A percentile compares a stretch with the other conserved stretches of the same genome.
phyloP scores from a whole-genome alignment of 768 basidiomycete species.

The Leucosporidium creatinivorum region DNA sequence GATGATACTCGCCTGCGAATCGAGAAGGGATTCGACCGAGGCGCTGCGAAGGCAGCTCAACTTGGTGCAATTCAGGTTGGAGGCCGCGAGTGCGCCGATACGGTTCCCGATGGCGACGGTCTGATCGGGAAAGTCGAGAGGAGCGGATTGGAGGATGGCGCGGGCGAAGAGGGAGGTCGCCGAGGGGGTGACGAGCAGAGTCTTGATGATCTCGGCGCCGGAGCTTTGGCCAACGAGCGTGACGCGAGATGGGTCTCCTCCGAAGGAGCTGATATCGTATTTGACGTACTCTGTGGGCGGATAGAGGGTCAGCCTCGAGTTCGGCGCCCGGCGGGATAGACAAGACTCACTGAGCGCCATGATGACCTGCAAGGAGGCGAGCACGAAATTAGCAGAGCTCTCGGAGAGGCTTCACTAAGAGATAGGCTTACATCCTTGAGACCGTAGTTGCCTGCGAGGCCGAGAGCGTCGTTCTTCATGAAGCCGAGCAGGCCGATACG shows the following conservation, averaged over 20 bases:
- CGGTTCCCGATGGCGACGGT: slow-evolving; percentile 3
- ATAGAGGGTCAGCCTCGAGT: neutral
- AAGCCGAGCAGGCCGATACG: slow-evolving; percentile 62
- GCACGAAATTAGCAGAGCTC: neutral
- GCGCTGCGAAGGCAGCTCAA: slow-evolving; percentile 51
- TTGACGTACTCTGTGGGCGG: slow-evolving; percentile 51
- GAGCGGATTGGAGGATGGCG: slow-evolving; percentile 78
- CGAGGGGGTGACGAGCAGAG: slow-evolving; percentile 64
- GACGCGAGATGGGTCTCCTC: slow-evolving; percentile 55
- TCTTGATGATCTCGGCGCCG: slow-evolving; percentile 59
- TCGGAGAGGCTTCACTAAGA: no score
- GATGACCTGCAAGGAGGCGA: slow-evolving; percentile 43
- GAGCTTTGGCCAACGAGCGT: slow-evolving; percentile 47
- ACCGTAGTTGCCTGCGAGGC: slow-evolving; percentile 54
- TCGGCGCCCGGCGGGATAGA: neutral
- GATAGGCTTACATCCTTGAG: slow-evolving; percentile 48
- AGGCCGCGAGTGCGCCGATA: slow-evolving; percentile 45
- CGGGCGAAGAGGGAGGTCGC: slow-evolving; percentile 65
- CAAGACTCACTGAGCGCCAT: slow-evolving; percentile 48
- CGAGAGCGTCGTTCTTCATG: slow-evolving; percentile 20
- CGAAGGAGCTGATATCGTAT: slow-evolving; percentile 56
- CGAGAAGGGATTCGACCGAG: slow-evolving; percentile 51
- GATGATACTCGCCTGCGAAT: slow-evolving; percentile 45
- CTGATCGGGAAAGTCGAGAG: slow-evolving; percentile 50
- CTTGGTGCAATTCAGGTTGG: slow-evolving; percentile 46